Evolutionary conservation across 306 rosid genomes (phyloP).

Genomic region (Glycine soja): DNA sequence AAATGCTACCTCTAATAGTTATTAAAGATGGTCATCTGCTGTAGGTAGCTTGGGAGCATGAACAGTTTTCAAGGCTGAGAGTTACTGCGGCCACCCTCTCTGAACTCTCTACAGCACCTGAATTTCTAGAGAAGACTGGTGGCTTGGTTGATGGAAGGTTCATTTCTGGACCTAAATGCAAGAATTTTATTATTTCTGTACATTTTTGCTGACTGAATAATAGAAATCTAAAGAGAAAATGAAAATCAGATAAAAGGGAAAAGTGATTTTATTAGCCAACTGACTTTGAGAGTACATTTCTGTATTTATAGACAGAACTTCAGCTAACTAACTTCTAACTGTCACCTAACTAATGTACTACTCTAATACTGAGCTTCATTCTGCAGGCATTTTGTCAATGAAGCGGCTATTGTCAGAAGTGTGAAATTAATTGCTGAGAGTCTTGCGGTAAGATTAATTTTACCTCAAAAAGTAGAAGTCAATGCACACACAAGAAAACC

Average conservation of each 20-base stretch:
- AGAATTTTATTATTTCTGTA: constrained; percentile 29
- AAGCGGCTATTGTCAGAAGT: constrained; percentile 74
- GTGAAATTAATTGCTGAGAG: constrained; percentile 95
- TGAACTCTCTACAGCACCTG: constrained; percentile 80
- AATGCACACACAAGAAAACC: not conserved
- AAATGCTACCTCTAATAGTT: constrained; percentile 40
- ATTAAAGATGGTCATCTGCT: constrained; percentile 58
- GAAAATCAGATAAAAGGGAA: no score
- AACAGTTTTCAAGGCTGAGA: constrained; percentile 95
- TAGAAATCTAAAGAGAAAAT: no score
- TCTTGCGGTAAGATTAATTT: constrained; percentile 76
- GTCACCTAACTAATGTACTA: no score
- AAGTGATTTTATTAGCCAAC: no score
- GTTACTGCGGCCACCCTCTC: constrained; percentile 98
- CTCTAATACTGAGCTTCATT: constrained; percentile 35
- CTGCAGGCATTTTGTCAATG: constrained; percentile 77
- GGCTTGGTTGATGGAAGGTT: constrained; percentile 91
- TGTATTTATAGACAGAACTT: no score
- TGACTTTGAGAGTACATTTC: no score
- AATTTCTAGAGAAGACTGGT: constrained; percentile 85
- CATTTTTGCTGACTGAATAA: constrained; percentile 46
- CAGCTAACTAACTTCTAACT: no score
- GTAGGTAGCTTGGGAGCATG: constrained; percentile 99
- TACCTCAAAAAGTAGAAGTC: constrained; percentile 14
- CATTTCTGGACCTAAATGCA: constrained; percentile 42